Conservation (phyloP, 1,139 yeast genomes). For the Hansenula lynferdii region DNA sequence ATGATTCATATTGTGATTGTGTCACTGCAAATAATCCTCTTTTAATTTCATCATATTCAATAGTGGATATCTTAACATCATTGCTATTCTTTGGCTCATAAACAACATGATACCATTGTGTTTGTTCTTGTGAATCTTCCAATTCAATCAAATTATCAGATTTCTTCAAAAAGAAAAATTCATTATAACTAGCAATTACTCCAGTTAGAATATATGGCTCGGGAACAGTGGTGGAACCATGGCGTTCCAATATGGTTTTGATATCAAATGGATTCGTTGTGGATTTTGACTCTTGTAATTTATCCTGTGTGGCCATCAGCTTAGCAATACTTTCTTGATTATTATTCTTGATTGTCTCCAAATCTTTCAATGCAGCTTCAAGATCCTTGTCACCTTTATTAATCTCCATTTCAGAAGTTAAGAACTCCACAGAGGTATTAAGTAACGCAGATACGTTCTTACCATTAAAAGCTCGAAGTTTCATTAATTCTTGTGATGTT, state of each 20-base stretch:
- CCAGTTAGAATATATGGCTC: constrained; percentile 31
- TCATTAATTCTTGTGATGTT: constrained; percentile 19
- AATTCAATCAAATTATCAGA: background rate
- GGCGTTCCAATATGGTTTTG: constrained; percentile 18
- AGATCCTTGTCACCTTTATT: constrained; percentile 4
- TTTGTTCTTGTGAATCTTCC: constrained; percentile 1
- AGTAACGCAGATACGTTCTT: constrained; percentile 29
- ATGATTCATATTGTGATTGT: constrained; percentile 15
- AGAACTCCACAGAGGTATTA: constrained; percentile 23
- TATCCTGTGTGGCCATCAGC: constrained; percentile 11
- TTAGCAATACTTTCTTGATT: constrained; percentile 7
- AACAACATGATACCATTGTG: constrained; percentile 17
- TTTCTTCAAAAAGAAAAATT: constrained; percentile 23
- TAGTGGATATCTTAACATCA: constrained; percentile 16
- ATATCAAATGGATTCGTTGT: constrained; percentile 19
- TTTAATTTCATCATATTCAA: constrained; percentile 22
- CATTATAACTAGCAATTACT: constrained; percentile 24
- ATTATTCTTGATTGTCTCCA: constrained; percentile 8
- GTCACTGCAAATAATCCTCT: constrained; percentile 19
- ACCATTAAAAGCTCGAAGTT: constrained; percentile 29
- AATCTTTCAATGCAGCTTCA: constrained; percentile 13
- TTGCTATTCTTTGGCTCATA: constrained; percentile 22
- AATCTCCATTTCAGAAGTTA: constrained; percentile 15
- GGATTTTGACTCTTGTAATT: constrained; percentile 11
- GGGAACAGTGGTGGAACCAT: constrained; percentile 11